A percentile compares a stretch with the other conserved stretches of the same genome.
phyloP scores from a whole-genome alignment of 805 yeast species.

The Jamesozyma jinghongensis region DNA sequence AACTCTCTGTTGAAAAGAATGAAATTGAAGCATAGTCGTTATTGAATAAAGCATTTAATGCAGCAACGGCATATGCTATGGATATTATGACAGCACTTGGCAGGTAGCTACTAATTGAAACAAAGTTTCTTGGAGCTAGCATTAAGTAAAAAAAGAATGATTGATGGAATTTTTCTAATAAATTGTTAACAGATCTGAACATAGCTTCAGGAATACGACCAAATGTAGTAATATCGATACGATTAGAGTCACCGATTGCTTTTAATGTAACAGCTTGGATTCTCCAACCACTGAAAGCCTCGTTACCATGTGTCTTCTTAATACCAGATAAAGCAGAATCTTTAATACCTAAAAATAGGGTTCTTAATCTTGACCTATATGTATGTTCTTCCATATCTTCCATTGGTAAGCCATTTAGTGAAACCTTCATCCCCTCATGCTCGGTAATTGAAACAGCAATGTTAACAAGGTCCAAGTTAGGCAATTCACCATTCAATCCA shows the following conservation, averaged over 20 bases:
- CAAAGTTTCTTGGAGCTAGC: conserved; percentile 69
- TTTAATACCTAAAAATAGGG: conserved; percentile 56
- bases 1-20: conserved; percentile 13
- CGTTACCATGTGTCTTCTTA: conserved; percentile 57
- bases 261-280: conserved; percentile 79
- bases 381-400: conserved; percentile 38
- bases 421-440: conserved; percentile 65
- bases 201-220: conserved; percentile 86
- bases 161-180: conserved; percentile 93
- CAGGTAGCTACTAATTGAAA: conserved; percentile 86
- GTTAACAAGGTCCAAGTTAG: conserved; percentile 84
- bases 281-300: conserved; percentile 93
- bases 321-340: conserved; percentile 67
- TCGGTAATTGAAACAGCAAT: conserved; percentile 64
- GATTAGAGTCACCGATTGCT: conserved; percentile 53
- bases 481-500: conserved; percentile 92
- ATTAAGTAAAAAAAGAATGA: conserved; percentile 87
- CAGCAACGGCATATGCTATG: conserved; percentile 56
- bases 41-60: conserved; percentile 49
- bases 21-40: conserved; percentile 12
- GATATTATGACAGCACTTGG: conserved; percentile 77
- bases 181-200: conserved; percentile 81
- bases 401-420: conserved; percentile 51
- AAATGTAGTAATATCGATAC: conserved; percentile 80
- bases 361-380: conserved; percentile 47